Evolutionary conservation across 805 yeast species (phyloP), one percentile per base, ranked within the genome.

Genomic region (Metahyphopichia silvanorum): DNA sequence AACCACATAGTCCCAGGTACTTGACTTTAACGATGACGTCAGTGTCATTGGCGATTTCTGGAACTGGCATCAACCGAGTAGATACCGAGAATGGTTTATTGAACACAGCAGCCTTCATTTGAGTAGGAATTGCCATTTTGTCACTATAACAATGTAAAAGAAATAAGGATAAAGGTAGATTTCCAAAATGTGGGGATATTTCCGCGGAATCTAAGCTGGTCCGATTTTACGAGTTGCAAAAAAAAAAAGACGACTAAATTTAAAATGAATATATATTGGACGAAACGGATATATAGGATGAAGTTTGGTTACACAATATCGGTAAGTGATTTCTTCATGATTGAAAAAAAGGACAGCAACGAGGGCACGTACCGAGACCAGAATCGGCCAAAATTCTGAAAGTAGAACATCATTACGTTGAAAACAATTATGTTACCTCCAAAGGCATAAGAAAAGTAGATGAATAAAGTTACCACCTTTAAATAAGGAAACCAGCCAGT

Each of bases 1-100:
- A 67, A 2, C 80, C 80, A 47, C 80, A 75, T 12, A 75, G 50
- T 3, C 76, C 78, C 2, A 77, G 64, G 34, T 56, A 68, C 32
- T 55, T 56, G 20, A 69, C 74, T 40, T 69, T 71, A 31, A 75
- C 55, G 24, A 74, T 67, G n/a, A 67, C 66, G 39, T 74, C 78
- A 1, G 57, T 53, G 2, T 64, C 57, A 1, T 42, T 42, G 16
- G 49, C 38, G 15, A 75, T 46, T 17, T 36, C 31, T 7, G 80
- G 80, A 9, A 55, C 52, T 3, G 68, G 63, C 27, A 62, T 58
- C 1, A 45, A 49, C 32, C 64, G 66, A 4, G 72, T 62, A 29
- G 52, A 49, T 33, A 74, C 57, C 21, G 64, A 53, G 29, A 39
- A 53, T 0, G 76, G 70, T 2, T 72, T 76, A 31, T 62, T 48